Conservation (phyloP, 2,329 filamentous ascomycete genomes). For the Phyllosticta citribraziliensis region DNA sequence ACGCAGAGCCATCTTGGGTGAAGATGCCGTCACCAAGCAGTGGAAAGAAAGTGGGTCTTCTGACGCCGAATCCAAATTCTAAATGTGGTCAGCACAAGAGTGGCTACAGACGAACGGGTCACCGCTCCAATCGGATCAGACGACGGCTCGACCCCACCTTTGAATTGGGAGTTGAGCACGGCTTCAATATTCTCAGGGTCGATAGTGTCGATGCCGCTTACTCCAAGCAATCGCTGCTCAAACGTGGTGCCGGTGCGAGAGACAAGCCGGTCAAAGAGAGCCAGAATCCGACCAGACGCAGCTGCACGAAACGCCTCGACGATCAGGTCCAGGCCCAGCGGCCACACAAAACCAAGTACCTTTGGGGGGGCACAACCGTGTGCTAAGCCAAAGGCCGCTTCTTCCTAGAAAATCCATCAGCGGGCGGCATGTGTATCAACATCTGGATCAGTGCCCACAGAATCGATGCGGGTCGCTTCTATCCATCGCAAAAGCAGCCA, state of each 20-base stretch:
- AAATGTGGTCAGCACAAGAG: not conserved
- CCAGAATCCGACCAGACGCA: not conserved
- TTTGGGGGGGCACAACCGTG: not conserved
- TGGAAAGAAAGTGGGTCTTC: not conserved
- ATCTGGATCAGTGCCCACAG: not conserved
- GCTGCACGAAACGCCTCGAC: slow-evolving; percentile 16
- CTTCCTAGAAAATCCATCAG: not conserved
- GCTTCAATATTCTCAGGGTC: slow-evolving; percentile 16
- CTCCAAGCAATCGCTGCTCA: slow-evolving; percentile 16
- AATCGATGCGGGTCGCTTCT: not conserved
- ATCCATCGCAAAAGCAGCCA: not conserved
- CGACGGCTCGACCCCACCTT: slow-evolving; percentile 11
- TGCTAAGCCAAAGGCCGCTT: not conserved
- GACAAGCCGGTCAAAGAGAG: not conserved
- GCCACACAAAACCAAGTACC: slow-evolving; percentile 1
- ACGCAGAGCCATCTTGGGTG: slow-evolving; percentile 1
- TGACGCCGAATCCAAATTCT: not conserved
- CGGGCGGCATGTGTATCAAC: not conserved
- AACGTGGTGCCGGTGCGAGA: slow-evolving; percentile 14
- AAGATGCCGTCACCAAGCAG: slow-evolving; percentile 14
- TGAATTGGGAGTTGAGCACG: slow-evolving; percentile 17
- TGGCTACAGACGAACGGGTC: no score
- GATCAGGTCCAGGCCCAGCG: slow-evolving; percentile 16
- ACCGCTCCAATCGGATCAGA: not conserved
- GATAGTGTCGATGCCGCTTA: slow-evolving; percentile 16